Evolutionary conservation across 2,329 filamentous ascomycete genomes (phyloP), one percentile per base, ranked within the genome.

Genomic region (Colletotrichum liriopes): DNA sequence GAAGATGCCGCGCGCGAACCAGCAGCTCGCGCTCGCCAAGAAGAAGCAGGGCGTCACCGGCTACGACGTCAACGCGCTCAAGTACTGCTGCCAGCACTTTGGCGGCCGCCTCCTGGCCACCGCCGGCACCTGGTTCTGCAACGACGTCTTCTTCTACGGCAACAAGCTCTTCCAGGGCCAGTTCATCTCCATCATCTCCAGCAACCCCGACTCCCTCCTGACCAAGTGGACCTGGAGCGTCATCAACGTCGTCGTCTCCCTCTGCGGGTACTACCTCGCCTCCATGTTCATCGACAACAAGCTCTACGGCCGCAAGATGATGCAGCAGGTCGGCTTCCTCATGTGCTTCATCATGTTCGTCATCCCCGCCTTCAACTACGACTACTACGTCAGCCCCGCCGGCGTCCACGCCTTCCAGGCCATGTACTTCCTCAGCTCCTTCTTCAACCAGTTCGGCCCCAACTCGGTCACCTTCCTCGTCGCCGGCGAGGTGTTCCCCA

Each of bases 371-470:
- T 98, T 98, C 89, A 87, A 94, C 80, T 98, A 92, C 86, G 81
- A 93, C 0, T 95, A 96, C 89, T 98, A 95, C 86, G 94, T 90
- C 26, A 87, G 86, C 61, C 85, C 88, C 1, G 86, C 86, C 7
- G 90, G 94, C 77, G 93, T 98, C 81, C 91, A 94, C 79, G 86
- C 88, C n/a, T 98, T 98, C 92, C 95, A 98, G 86, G 91, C 95
- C 80, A 98, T 98, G 94, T 98, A 98, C 89, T 98, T 98, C 86
- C 83, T 98, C 77, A 97, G 94, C 9, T 97, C 94, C 32, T 98
- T 98, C 88, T 98, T 98, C 92, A 98, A 98, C 89, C 96, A 98
- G 82, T 98, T 98, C 79, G 96, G 96, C 16, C 96, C 96, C 83
- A 98, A 98, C 89, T 93, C 91, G 58, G 95, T 98, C 78, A 98